Conservation (phyloP, 495 filamentous ascomycete species). For the Penicillium chermesinum region DNA sequence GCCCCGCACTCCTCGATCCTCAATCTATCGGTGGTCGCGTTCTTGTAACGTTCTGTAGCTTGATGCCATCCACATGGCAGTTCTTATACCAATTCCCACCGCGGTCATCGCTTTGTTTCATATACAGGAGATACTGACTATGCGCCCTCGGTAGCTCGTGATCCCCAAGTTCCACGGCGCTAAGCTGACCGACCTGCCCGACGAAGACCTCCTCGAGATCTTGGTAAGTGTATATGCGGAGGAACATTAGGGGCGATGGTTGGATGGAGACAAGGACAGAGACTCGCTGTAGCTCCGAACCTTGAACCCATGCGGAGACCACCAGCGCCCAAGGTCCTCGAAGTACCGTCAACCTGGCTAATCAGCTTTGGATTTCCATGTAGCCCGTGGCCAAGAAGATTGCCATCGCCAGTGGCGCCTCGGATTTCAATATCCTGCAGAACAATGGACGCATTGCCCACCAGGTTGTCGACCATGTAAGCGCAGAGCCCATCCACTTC, state of each 20-base stretch:
- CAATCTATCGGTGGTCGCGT: too few relatives aligned
- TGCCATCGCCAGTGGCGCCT: slow-evolving; percentile 66
- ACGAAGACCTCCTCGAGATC: slow-evolving; percentile 78
- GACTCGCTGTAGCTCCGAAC: too few relatives aligned
- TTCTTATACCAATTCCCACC: too few relatives aligned
- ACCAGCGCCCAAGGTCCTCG: slow-evolving; percentile 21
- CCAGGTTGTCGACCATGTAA: slow-evolving; percentile 88
- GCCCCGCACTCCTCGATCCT: too few relatives aligned
- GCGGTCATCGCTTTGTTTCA: too few relatives aligned
- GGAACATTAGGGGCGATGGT: too few relatives aligned
- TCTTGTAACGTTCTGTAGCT: too few relatives aligned
- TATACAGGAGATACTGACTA: neutral
- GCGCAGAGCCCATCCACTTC: slow-evolving; percentile 17
- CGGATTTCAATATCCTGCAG: slow-evolving; percentile 89
- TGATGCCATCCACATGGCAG: too few relatives aligned
- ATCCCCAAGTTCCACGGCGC: slow-evolving; percentile 95
- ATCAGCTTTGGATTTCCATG: neutral
- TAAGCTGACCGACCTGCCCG: slow-evolving; percentile 90
- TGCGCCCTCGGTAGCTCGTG: slow-evolving; percentile 58
- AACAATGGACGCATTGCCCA: slow-evolving; percentile 95
- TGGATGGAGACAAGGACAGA: too few relatives aligned
- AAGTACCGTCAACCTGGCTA: slow-evolving; percentile 4
- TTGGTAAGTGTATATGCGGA: slow-evolving; percentile 62
- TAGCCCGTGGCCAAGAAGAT: slow-evolving; percentile 87
- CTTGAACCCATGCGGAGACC: neutral